Evolutionary conservation across 345 rosid species (phyloP).

Genomic region (Abelmoschus esculentus): DNA sequence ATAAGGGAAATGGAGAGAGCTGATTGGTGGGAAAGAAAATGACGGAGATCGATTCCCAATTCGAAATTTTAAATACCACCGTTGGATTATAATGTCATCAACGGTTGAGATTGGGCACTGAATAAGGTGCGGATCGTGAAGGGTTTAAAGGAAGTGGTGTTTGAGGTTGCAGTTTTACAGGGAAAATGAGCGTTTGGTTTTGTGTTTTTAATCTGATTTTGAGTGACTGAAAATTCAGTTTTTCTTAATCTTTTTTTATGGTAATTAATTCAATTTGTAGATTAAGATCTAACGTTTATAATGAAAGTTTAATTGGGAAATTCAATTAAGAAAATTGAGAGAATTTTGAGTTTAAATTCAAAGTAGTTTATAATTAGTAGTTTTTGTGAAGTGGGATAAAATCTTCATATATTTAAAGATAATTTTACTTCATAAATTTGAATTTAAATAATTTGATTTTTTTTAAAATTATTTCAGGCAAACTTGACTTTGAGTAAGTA

Average conservation of each 20-base stretch:
- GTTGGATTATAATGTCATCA: slow-evolving; percentile 13
- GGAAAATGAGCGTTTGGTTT: background rate
- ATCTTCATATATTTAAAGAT: background rate
- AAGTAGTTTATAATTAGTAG: background rate
- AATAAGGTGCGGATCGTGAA: background rate
- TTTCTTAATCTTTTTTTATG: slow-evolving; percentile 12
- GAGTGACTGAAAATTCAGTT: slow-evolving; percentile 16
- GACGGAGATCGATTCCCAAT: slow-evolving; percentile 9
- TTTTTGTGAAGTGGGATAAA: background rate
- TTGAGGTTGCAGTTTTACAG: background rate
- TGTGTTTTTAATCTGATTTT: slow-evolving; percentile 34
- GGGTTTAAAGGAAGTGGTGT: background rate
- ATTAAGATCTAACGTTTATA: slow-evolving; percentile 25
- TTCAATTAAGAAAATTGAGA: background rate
- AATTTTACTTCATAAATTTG: background rate
- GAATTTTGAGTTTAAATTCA: background rate
- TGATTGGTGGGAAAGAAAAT: slow-evolving; percentile 21
- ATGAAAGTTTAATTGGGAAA: background rate
- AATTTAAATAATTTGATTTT: too few species aligned
- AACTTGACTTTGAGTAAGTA: too few species aligned
- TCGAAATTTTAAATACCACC: slow-evolving; percentile 12
- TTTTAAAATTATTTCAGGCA: too few species aligned
- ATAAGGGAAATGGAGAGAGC: slow-evolving; percentile 11
- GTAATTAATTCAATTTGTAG: background rate
- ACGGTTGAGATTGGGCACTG: slow-evolving; percentile 12